phyloP scores from a whole-genome alignment of 495 filamentous ascomycete species.

The Penicilliopsis zonata region DNA sequence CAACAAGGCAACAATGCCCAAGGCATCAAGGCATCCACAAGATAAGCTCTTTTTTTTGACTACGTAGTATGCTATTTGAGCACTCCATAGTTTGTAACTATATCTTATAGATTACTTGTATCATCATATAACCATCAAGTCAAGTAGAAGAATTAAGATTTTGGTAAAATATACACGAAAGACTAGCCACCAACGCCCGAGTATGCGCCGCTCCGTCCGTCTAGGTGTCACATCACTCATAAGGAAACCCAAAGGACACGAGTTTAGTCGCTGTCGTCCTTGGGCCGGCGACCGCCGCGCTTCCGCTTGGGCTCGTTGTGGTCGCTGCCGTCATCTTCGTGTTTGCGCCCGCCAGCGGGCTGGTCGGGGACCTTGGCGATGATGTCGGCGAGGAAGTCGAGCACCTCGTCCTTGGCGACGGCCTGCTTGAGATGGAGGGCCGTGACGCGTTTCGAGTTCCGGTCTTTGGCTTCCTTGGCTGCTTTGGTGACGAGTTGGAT shows the following conservation, averaged over 20 bases:
- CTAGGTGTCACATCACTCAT: slow-evolving; percentile 14
- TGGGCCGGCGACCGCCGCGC: slow-evolving; percentile 31
- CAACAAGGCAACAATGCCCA: too few relatives aligned
- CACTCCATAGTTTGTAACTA: too few relatives aligned
- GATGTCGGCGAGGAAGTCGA: slow-evolving; percentile 90
- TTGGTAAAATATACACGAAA: slow-evolving; percentile 1
- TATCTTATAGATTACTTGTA: too few relatives aligned
- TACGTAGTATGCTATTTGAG: too few relatives aligned
- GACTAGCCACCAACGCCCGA: slow-evolving; percentile 24
- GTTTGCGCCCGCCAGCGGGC: slow-evolving; percentile 37
- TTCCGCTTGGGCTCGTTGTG: slow-evolving; percentile 38
- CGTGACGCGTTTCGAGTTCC: slow-evolving; percentile 78
- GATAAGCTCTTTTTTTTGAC: too few relatives aligned
- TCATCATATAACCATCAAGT: not conserved
- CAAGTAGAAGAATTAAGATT: not conserved
- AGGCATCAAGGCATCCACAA: too few relatives aligned
- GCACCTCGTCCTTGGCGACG: slow-evolving; percentile 70
- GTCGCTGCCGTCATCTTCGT: slow-evolving; percentile 39
- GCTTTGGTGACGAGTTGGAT: slow-evolving; percentile 81
- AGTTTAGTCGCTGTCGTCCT: slow-evolving; percentile 33
- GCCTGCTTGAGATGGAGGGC: slow-evolving; percentile 85
- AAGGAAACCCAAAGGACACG: slow-evolving; percentile 2
- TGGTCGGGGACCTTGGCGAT: slow-evolving; percentile 75
- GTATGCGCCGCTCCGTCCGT: slow-evolving; percentile 23
- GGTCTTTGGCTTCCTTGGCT: slow-evolving; percentile 67